phyloP scores from a whole-genome alignment of 2,329 filamentous ascomycete genomes.

The Bipolaris zeicola region DNA sequence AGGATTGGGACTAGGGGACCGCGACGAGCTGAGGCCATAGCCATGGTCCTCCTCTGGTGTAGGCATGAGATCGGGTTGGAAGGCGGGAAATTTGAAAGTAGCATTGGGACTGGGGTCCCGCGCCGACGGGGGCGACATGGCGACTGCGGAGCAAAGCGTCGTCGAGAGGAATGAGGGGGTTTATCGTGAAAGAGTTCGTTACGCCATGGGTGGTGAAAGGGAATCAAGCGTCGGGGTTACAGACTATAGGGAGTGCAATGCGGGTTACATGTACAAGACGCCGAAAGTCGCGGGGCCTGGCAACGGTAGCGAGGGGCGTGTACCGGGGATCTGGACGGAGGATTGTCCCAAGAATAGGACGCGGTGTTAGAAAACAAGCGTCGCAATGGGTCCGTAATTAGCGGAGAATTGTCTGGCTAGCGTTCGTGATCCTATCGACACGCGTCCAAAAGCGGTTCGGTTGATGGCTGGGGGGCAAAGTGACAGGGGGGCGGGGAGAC shows the following conservation, averaged over 20 bases:
- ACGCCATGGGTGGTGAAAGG: conserved; percentile 37
- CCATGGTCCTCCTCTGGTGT: conserved; percentile 45
- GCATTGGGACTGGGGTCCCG: conserved; percentile 38
- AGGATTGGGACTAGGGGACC: conserved; percentile 39
- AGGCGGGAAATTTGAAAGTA: conserved; percentile 55
- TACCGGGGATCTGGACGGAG: conserved; percentile 5
- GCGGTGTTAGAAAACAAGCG: conserved; percentile 24
- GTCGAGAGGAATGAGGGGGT: neutral
- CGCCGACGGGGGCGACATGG: conserved; percentile 39
- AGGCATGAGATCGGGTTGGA: conserved; percentile 50
- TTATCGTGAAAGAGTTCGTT: conserved; percentile 26
- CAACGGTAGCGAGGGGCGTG: conserved; percentile 2
- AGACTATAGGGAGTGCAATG: conserved; percentile 4
- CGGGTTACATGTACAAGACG: neutral
- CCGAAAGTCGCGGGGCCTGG: neutral
- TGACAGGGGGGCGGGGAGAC: conserved; percentile 20
- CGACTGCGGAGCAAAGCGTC: conserved; percentile 22
- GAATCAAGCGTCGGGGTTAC: conserved; percentile 1
- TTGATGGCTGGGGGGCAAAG: conserved; percentile 17
- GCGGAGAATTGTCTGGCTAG: conserved; percentile 23
- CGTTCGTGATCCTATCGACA: conserved; percentile 23
- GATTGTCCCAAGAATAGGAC: conserved; percentile 7
- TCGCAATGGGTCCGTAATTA: conserved; percentile 26
- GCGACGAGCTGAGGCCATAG: conserved; percentile 42
- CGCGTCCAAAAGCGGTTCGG: conserved; percentile 32